Percentiles rank a stretch among this genome's conserved stretches.
These are phyloP conservation scores for Fusarium ambrosium DNA, from an alignment of 2,329 filamentous ascomycete genomes.

Conservation along the genomic window DNA sequence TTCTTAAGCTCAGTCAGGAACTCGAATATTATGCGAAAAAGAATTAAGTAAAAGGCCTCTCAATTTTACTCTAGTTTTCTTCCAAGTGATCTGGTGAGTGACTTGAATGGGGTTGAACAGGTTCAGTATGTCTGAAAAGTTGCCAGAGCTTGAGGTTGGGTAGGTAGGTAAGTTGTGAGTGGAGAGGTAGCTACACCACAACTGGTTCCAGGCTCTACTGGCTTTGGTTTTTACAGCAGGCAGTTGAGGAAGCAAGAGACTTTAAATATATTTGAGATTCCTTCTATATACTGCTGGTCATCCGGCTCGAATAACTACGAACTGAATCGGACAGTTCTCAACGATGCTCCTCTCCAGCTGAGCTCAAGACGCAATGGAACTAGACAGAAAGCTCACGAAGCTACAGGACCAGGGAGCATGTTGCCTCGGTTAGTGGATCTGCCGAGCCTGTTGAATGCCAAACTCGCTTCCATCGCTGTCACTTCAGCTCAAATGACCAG, in stretches of 20 bases:
- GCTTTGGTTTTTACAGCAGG: not conserved
- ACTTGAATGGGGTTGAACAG: not conserved
- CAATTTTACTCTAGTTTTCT: not conserved
- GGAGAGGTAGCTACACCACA: not conserved
- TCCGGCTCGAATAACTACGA: not conserved
- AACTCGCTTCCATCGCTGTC: not conserved
- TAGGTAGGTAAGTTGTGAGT: not conserved
- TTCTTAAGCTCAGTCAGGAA: not conserved
- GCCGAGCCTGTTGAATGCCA: not conserved
- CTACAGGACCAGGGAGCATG: not conserved
- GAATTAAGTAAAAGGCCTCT: not conserved
- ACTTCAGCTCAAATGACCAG: not conserved
- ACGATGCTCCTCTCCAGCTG: not conserved
- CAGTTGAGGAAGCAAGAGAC: not conserved
- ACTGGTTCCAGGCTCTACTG: not conserved
- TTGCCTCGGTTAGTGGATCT: slow-evolving; percentile 2
- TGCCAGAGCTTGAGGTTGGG: not conserved
- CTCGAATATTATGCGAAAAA: not conserved
- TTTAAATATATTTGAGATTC: not conserved
- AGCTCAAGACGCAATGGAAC: not conserved
- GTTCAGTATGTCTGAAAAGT: not conserved
- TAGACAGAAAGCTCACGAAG: not conserved
- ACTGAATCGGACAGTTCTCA: not conserved
- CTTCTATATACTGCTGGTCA: not conserved
- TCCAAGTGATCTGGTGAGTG: not conserved